Base-by-base conservation (phyloP, 129 eudicot species). In the Lonicera japonica region DNA sequence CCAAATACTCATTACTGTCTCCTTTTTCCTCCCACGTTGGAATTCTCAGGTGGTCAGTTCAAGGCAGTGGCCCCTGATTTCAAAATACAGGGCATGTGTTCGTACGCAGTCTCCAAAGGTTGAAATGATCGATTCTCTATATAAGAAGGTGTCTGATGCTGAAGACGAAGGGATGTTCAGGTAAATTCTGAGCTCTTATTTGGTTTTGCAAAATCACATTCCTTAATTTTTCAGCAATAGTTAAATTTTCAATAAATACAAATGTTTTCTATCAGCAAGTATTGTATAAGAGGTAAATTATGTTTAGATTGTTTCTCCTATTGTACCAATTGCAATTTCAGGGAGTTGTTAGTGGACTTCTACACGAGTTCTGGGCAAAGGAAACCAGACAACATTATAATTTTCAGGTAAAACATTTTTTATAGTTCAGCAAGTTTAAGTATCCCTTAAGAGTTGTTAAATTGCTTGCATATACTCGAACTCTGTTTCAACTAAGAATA, bases 361-460 rank as follows among this genome's bases (percentile, higher is more conserved):
- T 85, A 80, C 41, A 66, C 57, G 22, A 90, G 86, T 34, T 86
- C 97, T 0, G 79, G 73, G 5, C 75, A 90, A 48, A 75, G 83
- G 73, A 90, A 90, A 74, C 97, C 97, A 0, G 88, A 84, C 40
- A 95, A 86, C 50, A 83, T 90, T 1, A 76, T 90, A 6, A 81
- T 90, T 54, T 90, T 90, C 66, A 83, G 97, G 97, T 86, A 58
- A 43, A 2, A 11, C 50, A 43, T 3, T 3, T 43, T 43, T 43
- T 43, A 4, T 14, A 43, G 50, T 43, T 43, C 8, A 43, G 16
- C 50, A 10, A 43, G 16, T 8, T 2, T 29, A 43, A 43, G 50
- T 43, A 43, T 43, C 50, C 36, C 36, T 6, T 29, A 1, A 29
- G 2, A 29, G 36, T 29, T 29, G 36, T 29, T 29, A 6, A 6